Conservation (phyloP, 805 yeast genomes). For the Komagataella ulmi region DNA sequence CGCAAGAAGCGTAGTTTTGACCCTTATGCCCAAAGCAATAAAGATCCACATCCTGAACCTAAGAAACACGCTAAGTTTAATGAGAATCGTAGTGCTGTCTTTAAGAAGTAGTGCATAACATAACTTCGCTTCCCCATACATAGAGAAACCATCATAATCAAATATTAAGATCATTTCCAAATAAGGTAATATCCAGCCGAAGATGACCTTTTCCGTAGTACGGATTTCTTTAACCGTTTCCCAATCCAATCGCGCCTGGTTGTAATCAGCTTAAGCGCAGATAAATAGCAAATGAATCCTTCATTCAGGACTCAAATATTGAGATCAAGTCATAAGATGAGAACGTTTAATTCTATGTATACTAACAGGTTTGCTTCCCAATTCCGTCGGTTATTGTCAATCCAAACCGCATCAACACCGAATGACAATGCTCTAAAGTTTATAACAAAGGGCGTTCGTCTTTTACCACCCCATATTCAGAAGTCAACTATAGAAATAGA, state of each 20-base stretch:
- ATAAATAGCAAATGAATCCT: not conserved
- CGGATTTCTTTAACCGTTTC: not conserved
- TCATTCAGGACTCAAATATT: not conserved
- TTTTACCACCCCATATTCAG: slow-evolving; percentile 26
- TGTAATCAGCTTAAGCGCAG: not conserved
- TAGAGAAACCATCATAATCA: too few relatives aligned
- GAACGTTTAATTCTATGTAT: not conserved
- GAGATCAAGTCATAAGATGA: not conserved
- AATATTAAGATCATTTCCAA: not conserved
- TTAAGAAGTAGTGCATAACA: not conserved
- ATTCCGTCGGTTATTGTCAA: slow-evolving; percentile 2
- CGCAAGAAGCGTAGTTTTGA: not conserved
- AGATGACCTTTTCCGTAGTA: not conserved
- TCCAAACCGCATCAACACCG: slow-evolving; percentile 49
- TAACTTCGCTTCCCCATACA: not conserved
- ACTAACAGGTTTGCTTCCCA: not conserved
- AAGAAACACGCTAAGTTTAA: not conserved
- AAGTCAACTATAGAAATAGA: slow-evolving; percentile 33
- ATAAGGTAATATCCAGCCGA: not conserved
- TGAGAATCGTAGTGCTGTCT: not conserved
- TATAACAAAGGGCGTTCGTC: slow-evolving; percentile 30
- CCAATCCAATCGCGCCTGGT: not conserved
- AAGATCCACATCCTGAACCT: not conserved
- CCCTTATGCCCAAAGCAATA: not conserved
- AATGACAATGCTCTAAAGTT: slow-evolving; percentile 67